Base-by-base conservation (phyloP, 352 stramenopile species). In the Phytophthora pini region DNA sequence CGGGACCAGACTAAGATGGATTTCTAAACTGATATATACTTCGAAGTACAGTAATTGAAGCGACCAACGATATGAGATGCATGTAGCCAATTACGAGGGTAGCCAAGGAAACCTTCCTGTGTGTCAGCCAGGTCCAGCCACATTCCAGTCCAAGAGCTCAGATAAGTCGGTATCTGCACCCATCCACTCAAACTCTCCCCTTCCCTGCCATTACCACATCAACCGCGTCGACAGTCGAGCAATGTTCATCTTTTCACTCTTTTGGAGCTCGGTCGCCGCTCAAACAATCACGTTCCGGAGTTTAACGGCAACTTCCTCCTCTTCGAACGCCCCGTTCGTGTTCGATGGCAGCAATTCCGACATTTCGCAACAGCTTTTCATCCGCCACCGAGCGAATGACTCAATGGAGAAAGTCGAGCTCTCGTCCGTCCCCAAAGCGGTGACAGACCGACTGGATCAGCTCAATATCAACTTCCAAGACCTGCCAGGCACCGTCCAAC, bases 271-370 rank as follows among this genome's bases (percentile, higher is more conserved):
- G 4, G 17, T 22, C 20, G 7, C 5, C 26, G 20, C 41, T 29
- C 17, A 32, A 29, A 31, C 29, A 5, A 34, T 34, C 29, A 32
- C 29, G 12, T 36, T 59, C 26, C 47, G 47, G 6, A 20, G 22
- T 13, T 43, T 67, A 5, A 2, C 46, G 27, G 32, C 46, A 5
- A 36, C 27, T 56, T 62, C 43, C 1, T 53, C 57, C 1, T 43
- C 43, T 20, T 52, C 55, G 0, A 20, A 56, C 22, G 56, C 49
- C 26, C 57, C 41, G 22, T 75, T 75, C 38, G 31, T 39, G 2
- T 77, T 72, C 29, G 64, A 80, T 9, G 72, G 64, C 15, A 59
- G 48, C 13, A 72, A 76, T 46, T 82, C 71, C 46, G 65, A 71
- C 54, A 46, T 76, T 13, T 52, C 72, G 0, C 60, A 45, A 5